Evolutionary conservation across 345 rosid species (phyloP).

Genomic region (Citrus mangshanensis): DNA sequence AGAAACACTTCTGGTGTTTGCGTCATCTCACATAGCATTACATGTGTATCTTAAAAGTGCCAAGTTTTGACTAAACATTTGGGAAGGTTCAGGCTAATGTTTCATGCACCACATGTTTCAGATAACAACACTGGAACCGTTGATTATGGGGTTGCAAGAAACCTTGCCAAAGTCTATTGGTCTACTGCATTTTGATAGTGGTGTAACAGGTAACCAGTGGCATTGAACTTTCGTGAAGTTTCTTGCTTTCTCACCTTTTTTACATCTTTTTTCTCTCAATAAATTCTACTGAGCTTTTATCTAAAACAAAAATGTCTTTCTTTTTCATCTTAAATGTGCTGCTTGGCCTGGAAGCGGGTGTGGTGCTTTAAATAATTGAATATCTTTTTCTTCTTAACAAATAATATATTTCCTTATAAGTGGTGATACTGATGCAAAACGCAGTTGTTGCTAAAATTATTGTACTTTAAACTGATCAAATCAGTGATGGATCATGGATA

Average conservation of each 20-base stretch:
- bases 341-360: neutral
- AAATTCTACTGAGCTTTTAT: too few species aligned
- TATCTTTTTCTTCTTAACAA: slow-evolving; percentile 1
- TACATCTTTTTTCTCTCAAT: too few species aligned
- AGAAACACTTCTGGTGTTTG: neutral
- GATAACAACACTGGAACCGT: slow-evolving; percentile 81
- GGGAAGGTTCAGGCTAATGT: slow-evolving; percentile 19
- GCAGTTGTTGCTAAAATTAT: neutral
- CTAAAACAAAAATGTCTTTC: neutral
- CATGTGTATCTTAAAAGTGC: neutral
- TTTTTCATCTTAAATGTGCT: neutral
- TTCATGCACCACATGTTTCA: slow-evolving; percentile 27
- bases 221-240: neutral
- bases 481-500: neutral
- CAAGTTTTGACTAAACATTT: neutral
- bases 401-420: neutral
- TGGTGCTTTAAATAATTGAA: neutral
- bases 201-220: slow-evolving; percentile 65
- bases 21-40: neutral
- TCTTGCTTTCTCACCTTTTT: too few species aligned
- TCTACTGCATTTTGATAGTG: slow-evolving; percentile 92
- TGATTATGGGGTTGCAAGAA: slow-evolving; percentile 89
- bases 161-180: slow-evolving; percentile 93
- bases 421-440: neutral
- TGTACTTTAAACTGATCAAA: neutral